These are phyloP conservation scores for Neocallimastix lanati DNA, from an alignment of 192 early-diverging fungal species.

Conservation along the genomic window DNA sequence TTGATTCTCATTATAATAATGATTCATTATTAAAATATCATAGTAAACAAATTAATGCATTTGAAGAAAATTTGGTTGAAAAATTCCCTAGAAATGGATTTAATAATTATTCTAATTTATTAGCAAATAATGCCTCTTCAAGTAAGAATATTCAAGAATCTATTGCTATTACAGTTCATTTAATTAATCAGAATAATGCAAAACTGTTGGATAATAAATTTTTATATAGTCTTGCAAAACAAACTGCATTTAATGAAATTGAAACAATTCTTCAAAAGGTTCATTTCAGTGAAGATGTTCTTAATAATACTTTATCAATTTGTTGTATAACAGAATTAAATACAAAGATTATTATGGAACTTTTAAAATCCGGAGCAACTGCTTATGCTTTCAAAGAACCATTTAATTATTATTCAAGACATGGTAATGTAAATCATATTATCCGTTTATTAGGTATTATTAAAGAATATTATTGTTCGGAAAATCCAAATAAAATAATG, in stretches of 20 bases:
- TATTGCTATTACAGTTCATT: background rate
- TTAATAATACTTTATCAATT: background rate
- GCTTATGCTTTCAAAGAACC: background rate
- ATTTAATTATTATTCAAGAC: background rate
- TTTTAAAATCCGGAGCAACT: background rate
- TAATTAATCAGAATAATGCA: background rate
- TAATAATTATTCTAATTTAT: background rate
- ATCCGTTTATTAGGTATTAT: background rate
- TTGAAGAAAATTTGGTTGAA: background rate
- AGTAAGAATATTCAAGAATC: background rate
- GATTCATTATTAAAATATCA: background rate
- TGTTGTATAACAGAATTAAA: background rate
- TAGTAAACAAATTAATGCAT: background rate
- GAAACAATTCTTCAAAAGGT: background rate
- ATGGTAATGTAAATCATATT: background rate
- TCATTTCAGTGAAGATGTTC: background rate
- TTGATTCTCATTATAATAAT: background rate
- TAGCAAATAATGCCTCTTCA: background rate
- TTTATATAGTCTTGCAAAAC: background rate
- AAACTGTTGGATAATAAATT: background rate
- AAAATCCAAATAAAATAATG: too few relatives aligned
- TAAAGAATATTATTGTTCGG: background rate
- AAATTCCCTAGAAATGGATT: background rate
- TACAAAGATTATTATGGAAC: background rate
- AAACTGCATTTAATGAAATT: background rate